phyloP scores from a whole-genome alignment of 2,329 filamentous ascomycete genomes.

The Aurifilum marmelostoma region DNA sequence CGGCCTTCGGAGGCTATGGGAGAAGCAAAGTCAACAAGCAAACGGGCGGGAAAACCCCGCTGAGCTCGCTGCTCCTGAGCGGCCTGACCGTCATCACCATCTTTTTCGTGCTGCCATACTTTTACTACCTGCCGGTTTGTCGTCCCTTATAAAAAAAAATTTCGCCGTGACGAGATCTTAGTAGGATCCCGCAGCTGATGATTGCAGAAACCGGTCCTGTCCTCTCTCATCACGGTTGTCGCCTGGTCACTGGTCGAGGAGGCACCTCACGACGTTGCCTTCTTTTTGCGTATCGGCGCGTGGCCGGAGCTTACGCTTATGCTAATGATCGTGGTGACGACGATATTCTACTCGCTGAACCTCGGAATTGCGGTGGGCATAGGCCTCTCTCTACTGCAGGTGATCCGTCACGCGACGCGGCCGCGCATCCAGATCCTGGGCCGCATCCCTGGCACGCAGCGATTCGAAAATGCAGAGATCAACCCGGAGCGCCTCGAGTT shows the following conservation, averaged over 20 bases:
- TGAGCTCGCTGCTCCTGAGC: conserved; percentile 88
- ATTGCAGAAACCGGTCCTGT: conserved; percentile 86
- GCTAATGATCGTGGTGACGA: conserved; percentile 86
- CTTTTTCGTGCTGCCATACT: conserved; percentile 82
- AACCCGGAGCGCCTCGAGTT: conserved; percentile 79
- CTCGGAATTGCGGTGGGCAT: conserved; percentile 94
- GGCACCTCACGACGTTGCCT: conserved; percentile 86
- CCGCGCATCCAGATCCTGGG: conserved; percentile 96
- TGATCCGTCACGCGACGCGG: conserved; percentile 87
- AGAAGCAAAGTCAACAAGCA: conserved; percentile 93
- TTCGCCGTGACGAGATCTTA: background rate
- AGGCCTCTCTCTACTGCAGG: conserved; percentile 83
- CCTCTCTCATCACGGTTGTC: conserved; percentile 91
- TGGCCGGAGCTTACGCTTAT: conserved; percentile 88
- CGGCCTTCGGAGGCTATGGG: conserved; percentile 94
- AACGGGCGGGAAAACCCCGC: conserved; percentile 88
- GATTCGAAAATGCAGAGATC: conserved; percentile 83
- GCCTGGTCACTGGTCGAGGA: conserved; percentile 95
- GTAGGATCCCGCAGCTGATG: conserved; percentile 10
- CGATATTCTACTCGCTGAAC: conserved; percentile 93
- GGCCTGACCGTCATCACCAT: conserved; percentile 81
- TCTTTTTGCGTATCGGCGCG: conserved; percentile 84
- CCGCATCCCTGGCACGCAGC: conserved; percentile 79
- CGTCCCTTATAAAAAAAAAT: background rate
- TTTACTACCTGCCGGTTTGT: conserved; percentile 92